phyloP scores from a whole-genome alignment of 2,329 filamentous ascomycete genomes.

The Talaromyces sp. region DNA sequence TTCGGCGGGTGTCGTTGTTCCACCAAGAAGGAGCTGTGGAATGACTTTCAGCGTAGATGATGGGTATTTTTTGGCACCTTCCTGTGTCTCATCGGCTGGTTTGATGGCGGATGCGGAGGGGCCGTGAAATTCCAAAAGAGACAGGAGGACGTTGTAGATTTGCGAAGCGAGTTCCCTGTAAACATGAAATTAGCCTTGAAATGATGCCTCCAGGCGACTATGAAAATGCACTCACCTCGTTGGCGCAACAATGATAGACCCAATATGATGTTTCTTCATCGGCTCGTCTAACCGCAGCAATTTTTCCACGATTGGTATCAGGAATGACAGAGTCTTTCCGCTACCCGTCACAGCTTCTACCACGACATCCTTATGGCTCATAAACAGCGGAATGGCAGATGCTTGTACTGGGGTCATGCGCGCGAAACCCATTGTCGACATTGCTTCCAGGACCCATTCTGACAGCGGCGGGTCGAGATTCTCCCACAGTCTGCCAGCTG shows the following conservation, averaged over 20 bases:
- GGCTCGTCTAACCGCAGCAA: conserved; percentile 76
- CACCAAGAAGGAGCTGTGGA: conserved; percentile 84
- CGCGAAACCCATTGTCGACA: conserved; percentile 77
- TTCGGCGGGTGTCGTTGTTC: conserved; percentile 75
- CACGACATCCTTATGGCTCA: conserved; percentile 86
- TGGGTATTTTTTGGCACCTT: conserved; percentile 36
- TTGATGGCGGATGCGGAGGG: conserved; percentile 59
- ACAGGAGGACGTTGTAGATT: conserved; percentile 76
- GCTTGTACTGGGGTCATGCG: conserved; percentile 95
- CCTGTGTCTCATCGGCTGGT: conserved; percentile 43
- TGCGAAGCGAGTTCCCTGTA: conserved; percentile 80
- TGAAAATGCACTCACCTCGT: conserved; percentile 51
- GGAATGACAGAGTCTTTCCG: conserved; percentile 82
- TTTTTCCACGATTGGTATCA: conserved; percentile 79
- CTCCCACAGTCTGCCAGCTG: conserved; percentile 60
- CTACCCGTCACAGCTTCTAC: conserved; percentile 90
- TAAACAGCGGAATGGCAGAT: conserved; percentile 81
- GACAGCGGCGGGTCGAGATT: conserved; percentile 67
- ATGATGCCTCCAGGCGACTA: not conserved
- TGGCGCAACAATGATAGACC: conserved; percentile 86
- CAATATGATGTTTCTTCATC: conserved; percentile 84
- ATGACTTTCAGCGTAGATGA: conserved; percentile 60
- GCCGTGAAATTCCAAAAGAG: conserved; percentile 76
- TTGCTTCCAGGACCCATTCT: conserved; percentile 81
- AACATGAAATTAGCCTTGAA: not conserved